Evolutionary conservation across 192 early-diverging fungal genomes (phyloP), one percentile per base, ranked within the genome.

Genomic region (Coemansia sp.): DNA sequence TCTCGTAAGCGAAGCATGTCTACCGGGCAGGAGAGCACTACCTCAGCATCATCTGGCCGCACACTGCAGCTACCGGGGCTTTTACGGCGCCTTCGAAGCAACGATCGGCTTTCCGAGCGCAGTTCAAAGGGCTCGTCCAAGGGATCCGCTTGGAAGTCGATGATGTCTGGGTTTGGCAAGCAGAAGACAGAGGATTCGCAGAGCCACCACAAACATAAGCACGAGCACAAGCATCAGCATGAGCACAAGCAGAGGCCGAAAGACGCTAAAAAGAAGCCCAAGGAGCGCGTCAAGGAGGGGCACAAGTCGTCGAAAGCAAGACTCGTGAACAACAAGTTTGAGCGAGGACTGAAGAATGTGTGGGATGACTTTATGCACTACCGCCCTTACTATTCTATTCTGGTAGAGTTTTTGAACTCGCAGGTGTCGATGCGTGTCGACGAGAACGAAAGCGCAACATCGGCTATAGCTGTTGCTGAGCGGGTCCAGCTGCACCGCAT

Each of bases 321-420:
- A 16, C 54, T 58, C 12, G 64, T 54, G 44, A 65, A 52, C 56
- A 81, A 71, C 74, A 81, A 76, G 68, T 81, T 76, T 60, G 79
- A 81, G n/a, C 66, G 62, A 45, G 79, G 74, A 2, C 74, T 83
- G 32, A 56, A 59, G 38, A 61, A 68, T 49, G 64, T 85, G n/a
- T 79, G 75, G 77, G 80, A 83, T 23, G 84, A 85, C 74, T 69
- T 85, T 70, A 21, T 63, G 13, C 68, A 68, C 32, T 85, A 77
- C 53, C 68, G 54, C 26, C 76, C 74, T 16, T 77, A 83, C 69
- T 74, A 85, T 37, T 77, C 76, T 19, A 60, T 79, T 19, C 32
- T 83, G 53, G 73, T 85, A 12, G 84, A 85, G 67, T 85, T 85
- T 39, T 67, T 85, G n/a, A 85, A 79, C 69, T 78, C 84, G 38